Conservation (phyloP, 1,139 yeast genomes). For the Geotrichum klebahnii region DNA sequence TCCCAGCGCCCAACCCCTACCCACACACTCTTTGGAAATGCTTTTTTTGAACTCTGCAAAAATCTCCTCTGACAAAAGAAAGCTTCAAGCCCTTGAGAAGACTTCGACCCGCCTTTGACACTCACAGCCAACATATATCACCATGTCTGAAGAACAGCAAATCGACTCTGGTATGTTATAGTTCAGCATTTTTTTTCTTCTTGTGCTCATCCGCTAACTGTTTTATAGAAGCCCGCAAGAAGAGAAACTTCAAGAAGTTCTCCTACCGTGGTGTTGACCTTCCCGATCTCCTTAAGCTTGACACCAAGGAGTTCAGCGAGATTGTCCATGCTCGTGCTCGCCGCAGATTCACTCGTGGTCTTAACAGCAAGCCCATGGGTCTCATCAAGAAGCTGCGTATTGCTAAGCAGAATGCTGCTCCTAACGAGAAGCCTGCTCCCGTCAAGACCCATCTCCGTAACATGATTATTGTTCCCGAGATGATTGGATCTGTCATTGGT, state of each 20-base stretch:
- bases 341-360: slow-evolving; percentile 98
- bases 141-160: slow-evolving; percentile 18
- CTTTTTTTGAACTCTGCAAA: too few species aligned
- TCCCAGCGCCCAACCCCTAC: too few species aligned
- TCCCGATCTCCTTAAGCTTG: slow-evolving; percentile 87
- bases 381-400: slow-evolving; percentile 97
- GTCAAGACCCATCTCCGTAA: slow-evolving; percentile 99
- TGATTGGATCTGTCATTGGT: slow-evolving; percentile 98
- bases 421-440: slow-evolving; percentile 94
- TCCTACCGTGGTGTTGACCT: slow-evolving; percentile 98
- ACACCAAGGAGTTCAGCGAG: slow-evolving; percentile 95
- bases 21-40: too few species aligned
- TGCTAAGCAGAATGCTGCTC: slow-evolving; percentile 88
- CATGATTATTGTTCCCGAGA: slow-evolving; percentile 98
- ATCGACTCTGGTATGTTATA: slow-evolving; percentile 13
- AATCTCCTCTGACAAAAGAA: neutral
- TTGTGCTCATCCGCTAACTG: slow-evolving; percentile 5
- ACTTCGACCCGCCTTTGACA: slow-evolving; percentile 2
- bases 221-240: slow-evolving; percentile 45
- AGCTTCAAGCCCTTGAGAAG: slow-evolving; percentile 9
- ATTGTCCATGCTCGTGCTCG: slow-evolving; percentile 98
- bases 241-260: slow-evolving; percentile 95
- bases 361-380: slow-evolving; percentile 93
- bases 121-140: slow-evolving; percentile 16
- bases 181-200: neutral